A percentile compares a stretch with the other conserved stretches of the same genome.
phyloP scores from a whole-genome alignment of 192 early-diverging fungal species.

The Mortierella claussenii region DNA sequence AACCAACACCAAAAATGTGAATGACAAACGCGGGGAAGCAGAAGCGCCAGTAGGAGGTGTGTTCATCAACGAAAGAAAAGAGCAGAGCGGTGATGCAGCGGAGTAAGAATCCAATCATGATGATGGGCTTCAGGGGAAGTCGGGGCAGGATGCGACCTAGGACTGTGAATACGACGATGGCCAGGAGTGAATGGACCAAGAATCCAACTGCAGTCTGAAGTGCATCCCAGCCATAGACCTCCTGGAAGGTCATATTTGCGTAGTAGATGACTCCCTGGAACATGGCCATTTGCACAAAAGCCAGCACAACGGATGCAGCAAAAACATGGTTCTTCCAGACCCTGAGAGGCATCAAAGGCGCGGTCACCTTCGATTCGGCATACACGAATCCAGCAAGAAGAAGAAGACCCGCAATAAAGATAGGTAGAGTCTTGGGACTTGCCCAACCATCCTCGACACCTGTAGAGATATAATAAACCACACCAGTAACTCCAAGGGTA shows the following conservation, averaged over 20 bases:
- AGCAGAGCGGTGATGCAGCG: slow-evolving; percentile 25
- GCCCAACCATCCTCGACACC: slow-evolving; percentile 52
- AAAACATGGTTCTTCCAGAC: slow-evolving; percentile 57
- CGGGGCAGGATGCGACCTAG: slow-evolving; percentile 53
- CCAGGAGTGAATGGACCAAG: slow-evolving; percentile 51
- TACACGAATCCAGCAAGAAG: slow-evolving; percentile 48
- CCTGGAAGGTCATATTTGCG: slow-evolving; percentile 57
- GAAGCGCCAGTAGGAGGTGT: slow-evolving; percentile 37
- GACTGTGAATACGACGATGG: slow-evolving; percentile 41
- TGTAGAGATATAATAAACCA: slow-evolving; percentile 46
- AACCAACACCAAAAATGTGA: slow-evolving; percentile 31
- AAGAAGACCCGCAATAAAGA: slow-evolving; percentile 19
- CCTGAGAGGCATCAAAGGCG: slow-evolving; percentile 54
- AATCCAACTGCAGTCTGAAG: slow-evolving; percentile 58
- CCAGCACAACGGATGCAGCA: slow-evolving; percentile 49
- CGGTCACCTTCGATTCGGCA: slow-evolving; percentile 24
- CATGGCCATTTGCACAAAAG: slow-evolving; percentile 39
- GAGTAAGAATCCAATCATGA: slow-evolving; percentile 28
- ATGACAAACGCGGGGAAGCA: slow-evolving; percentile 48
- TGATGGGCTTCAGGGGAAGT: slow-evolving; percentile 20
- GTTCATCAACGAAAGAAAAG: slow-evolving; percentile 26
- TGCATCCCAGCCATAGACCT: slow-evolving; percentile 52
- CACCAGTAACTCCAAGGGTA: slow-evolving; percentile 33
- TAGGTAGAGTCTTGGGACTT: slow-evolving; percentile 33
- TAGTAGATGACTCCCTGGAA: slow-evolving; percentile 55